These are phyloP conservation scores for Calonectria honghensis DNA, from an alignment of 2,329 filamentous ascomycete genomes.

Conservation along the genomic window DNA sequence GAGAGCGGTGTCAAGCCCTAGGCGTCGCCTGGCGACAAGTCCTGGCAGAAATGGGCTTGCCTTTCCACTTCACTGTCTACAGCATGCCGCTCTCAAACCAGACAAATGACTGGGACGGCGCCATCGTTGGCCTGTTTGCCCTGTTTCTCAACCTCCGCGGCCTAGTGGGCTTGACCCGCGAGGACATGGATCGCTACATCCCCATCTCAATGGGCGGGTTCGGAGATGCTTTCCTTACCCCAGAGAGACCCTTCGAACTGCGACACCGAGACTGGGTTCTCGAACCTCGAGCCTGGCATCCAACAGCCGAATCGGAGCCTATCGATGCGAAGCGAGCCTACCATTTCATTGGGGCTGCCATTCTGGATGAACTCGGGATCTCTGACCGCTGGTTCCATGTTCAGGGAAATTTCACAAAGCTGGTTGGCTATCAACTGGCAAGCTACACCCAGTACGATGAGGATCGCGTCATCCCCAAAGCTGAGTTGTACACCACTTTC, in stretches of 20 bases:
- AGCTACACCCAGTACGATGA: background rate
- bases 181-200: background rate
- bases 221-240: background rate
- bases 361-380: slow-evolving; percentile 2
- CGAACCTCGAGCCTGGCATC: background rate
- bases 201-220: background rate
- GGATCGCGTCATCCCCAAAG: background rate
- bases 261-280: background rate
- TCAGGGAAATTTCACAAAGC: background rate
- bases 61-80: background rate
- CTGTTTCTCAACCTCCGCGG: slow-evolving; percentile 5
- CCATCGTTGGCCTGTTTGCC: background rate
- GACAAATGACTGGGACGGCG: background rate
- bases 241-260: background rate
- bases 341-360: slow-evolving; percentile 7
- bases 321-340: background rate
- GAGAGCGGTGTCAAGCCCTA: background rate
- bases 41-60: background rate
- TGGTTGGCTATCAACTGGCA: background rate
- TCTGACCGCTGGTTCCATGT: background rate
- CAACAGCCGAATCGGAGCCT: background rate
- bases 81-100: slow-evolving; percentile 7
- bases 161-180: background rate
- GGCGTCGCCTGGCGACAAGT: background rate
- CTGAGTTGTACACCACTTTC: background rate